Evolutionary conservation across 441 rosid species (phyloP).

Genomic region (Caryocar brasiliense): DNA sequence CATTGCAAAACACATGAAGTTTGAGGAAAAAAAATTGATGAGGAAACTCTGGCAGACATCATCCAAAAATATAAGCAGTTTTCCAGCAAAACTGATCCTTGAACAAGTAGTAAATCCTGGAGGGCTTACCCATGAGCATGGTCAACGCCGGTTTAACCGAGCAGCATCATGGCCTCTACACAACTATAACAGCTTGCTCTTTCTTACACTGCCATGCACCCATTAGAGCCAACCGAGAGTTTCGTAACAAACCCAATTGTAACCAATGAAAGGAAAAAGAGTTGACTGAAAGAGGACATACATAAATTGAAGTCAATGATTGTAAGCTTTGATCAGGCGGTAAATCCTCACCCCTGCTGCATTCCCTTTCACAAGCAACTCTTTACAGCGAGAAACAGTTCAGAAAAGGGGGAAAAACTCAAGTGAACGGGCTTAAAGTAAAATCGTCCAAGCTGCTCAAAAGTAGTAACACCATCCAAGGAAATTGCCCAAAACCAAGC

Average conservation of each 20-base stretch:
- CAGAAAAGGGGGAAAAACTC: neutral
- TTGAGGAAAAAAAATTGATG: too few species aligned
- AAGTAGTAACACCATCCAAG: too few species aligned
- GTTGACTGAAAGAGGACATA: neutral
- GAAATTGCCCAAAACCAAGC: too few species aligned
- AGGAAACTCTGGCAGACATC: neutral
- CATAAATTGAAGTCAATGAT: conserved; percentile 64
- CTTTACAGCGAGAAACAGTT: conserved; percentile 22
- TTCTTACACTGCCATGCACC: conserved; percentile 44
- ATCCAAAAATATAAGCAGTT: neutral
- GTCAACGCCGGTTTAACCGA: conserved; percentile 52
- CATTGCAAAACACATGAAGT: too few species aligned
- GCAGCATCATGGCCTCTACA: conserved; percentile 96
- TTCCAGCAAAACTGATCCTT: neutral
- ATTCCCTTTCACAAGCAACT: conserved; percentile 83
- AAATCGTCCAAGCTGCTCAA: neutral
- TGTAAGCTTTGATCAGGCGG: conserved; percentile 72
- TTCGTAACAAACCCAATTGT: neutral
- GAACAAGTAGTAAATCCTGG: neutral
- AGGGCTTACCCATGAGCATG: conserved; percentile 86
- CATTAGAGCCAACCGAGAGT: neutral
- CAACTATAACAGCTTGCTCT: conserved; percentile 60
- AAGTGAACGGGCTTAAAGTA: neutral
- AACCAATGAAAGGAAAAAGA: neutral
- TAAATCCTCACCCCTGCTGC: conserved; percentile 93